Conservation (phyloP, 1,284 basidiomycete species). For the Tilletia indica region DNA sequence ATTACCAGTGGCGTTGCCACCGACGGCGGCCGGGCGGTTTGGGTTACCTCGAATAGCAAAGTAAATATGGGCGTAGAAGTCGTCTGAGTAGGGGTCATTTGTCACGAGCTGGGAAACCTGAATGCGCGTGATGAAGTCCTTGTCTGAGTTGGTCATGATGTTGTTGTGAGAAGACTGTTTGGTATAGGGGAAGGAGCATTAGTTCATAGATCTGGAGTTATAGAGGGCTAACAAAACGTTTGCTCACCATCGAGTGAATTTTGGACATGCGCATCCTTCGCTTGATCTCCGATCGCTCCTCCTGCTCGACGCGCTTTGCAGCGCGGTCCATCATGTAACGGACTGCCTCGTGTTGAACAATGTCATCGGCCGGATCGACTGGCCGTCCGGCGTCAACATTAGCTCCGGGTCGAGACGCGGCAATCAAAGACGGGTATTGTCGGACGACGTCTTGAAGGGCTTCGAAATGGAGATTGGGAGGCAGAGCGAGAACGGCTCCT, state of each 20-base stretch:
- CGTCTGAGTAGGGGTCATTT: constrained; percentile 87
- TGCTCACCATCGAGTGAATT: constrained; percentile 29
- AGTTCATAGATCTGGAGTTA: neutral
- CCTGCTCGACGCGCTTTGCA: constrained; percentile 31
- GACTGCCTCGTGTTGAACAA: constrained; percentile 6
- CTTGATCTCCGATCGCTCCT: constrained; percentile 40
- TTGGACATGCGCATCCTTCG: constrained; percentile 44
- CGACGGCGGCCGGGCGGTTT: constrained; percentile 17
- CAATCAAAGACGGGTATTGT: constrained; percentile 43
- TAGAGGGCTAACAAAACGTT: neutral
- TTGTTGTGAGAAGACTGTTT: constrained; percentile 87
- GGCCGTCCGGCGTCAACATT: constrained; percentile 24
- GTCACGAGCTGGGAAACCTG: constrained; percentile 92
- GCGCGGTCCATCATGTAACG: constrained; percentile 13
- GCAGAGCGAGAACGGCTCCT: constrained; percentile 43
- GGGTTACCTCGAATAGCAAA: constrained; percentile 73
- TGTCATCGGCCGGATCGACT: constrained; percentile 36
- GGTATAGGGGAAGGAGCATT: constrained; percentile 39
- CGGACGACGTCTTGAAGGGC: constrained; percentile 45
- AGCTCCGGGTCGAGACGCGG: constrained; percentile 15
- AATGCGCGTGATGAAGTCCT: constrained; percentile 98
- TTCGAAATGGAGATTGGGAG: constrained; percentile 53
- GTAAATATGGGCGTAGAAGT: constrained; percentile 97
- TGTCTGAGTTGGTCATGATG: constrained; percentile 97
- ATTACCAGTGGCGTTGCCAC: constrained; percentile 15